A percentile compares a stretch with the other conserved stretches of the same genome.
These are phyloP conservation scores for Parietaria judaica DNA, from an alignment of 306 rosid species.

Conservation along the genomic window DNA sequence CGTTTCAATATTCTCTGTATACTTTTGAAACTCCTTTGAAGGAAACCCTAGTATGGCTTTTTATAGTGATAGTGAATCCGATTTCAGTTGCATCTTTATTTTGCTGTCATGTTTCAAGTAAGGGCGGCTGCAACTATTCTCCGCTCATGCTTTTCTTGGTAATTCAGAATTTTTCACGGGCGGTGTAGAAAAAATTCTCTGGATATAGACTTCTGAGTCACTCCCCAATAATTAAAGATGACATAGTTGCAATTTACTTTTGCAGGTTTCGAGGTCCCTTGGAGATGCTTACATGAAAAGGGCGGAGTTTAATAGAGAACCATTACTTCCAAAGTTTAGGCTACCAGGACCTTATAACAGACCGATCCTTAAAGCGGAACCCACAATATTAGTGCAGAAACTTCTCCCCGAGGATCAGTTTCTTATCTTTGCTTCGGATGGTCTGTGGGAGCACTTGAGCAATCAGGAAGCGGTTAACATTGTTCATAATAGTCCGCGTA, in stretches of 20 bases:
- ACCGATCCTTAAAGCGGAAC: constrained; percentile 88
- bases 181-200: background rate
- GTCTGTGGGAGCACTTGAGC: constrained; percentile 91
- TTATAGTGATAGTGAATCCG: too few species aligned
- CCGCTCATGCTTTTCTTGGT: too few species aligned
- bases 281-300: constrained; percentile 95
- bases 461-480: constrained; percentile 86
- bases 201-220: background rate
- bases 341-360: constrained; percentile 52
- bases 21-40: too few species aligned
- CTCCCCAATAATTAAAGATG: constrained; percentile 3
- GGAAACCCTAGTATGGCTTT: too few species aligned
- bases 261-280: constrained; percentile 87
- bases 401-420: constrained; percentile 66
- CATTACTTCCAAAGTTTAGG: constrained; percentile 73
- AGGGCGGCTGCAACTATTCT: too few species aligned
- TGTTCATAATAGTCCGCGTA: constrained; percentile 64
- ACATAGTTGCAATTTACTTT: constrained; percentile 9
- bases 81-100: too few species aligned
- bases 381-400: constrained; percentile 56
- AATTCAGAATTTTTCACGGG: too few species aligned
- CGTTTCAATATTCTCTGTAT: background rate
- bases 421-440: constrained; percentile 91
- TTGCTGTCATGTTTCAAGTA: too few species aligned
- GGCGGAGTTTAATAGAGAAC: constrained; percentile 70